Conservation (phyloP, 1,139 yeast species). For the Blastobotrys proliferans region DNA sequence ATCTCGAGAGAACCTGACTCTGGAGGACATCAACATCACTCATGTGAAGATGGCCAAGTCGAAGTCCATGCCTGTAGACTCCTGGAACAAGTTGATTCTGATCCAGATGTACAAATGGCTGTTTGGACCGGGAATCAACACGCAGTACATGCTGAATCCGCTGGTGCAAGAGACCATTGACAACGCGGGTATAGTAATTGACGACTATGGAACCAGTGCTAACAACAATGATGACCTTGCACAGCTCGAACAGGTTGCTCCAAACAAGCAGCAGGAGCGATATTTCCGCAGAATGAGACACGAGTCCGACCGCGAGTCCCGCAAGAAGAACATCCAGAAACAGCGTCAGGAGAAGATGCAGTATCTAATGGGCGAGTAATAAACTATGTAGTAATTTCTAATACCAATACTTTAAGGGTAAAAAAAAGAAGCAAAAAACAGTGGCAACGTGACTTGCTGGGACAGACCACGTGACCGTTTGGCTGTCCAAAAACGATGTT, state of each 20-base stretch:
- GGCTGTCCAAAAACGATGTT: too few relatives aligned
- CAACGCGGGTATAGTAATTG: constrained; percentile 4
- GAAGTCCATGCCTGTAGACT: constrained; percentile 54
- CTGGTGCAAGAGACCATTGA: constrained; percentile 37
- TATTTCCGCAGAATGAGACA: background rate
- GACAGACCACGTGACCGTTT: too few relatives aligned
- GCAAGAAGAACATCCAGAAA: constrained; percentile 6
- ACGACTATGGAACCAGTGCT: background rate
- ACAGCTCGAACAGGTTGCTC: background rate
- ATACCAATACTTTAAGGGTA: too few relatives aligned
- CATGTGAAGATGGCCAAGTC: constrained; percentile 54
- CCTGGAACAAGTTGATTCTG: constrained; percentile 64
- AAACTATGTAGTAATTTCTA: background rate
- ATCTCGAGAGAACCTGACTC: constrained; percentile 37
- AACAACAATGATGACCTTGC: background rate
- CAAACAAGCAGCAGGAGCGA: background rate
- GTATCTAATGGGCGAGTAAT: constrained; percentile 2
- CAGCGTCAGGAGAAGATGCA: constrained; percentile 7
- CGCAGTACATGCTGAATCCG: constrained; percentile 53
- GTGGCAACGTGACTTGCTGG: too few relatives aligned
- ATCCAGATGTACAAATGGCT: constrained; percentile 65
- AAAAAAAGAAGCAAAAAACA: too few relatives aligned
- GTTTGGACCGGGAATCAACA: constrained; percentile 64
- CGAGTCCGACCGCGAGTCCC: background rate
- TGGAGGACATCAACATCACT: constrained; percentile 44